Base-by-base conservation (phyloP, 1,284 basidiomycete species). In the Boletus putidus region DNA sequence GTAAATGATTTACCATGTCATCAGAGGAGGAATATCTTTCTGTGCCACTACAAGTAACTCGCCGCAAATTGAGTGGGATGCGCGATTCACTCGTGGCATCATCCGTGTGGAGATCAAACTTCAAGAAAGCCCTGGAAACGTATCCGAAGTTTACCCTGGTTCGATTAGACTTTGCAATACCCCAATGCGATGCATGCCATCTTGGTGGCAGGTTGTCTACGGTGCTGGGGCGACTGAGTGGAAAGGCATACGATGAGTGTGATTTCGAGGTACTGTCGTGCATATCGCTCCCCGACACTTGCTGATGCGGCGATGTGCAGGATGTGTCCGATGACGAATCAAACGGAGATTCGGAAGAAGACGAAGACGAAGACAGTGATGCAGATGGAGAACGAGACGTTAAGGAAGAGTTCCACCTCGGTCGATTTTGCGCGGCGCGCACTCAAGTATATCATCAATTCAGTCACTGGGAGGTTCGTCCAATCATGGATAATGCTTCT, bases 381-480 rank as follows among this genome's bases (percentile, higher is more conserved):
- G 77, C 78, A 44, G 72, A 75, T 31, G 73, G 73, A 33, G 67
- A 73, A 21, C 62, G 70, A 51, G 62, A 70, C 36, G 57, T 65
- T 12, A 65, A 60, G 36, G 47, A 53, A 57, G 52, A 49, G 44
- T 80, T 86, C 66, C 72, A 85, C 65, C 76, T 91, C 25, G 92
- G 92, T 21, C 80, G 86, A 47, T 92, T 90, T 72, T 94, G 92
- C 71, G 88, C 86, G 4, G 76, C 76, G 43, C 80, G 91, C 55
- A 85, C 87, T 3, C 74, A 76, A 59, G 81, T 87, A 25, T 94
- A 85, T 68, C 92, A 95, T 70, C 75, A 81, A 57, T 85, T 94
- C 70, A 82, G 80, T 12, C 92, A 95, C 67, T 95, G 93, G 92
- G 90, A 91, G 85, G 92, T 92, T 65, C 59, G 81, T 55, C 35